A percentile compares a stretch with the other conserved stretches of the same genome.
These are phyloP conservation scores for Grammothele lineata DNA, from an alignment of 768 basidiomycete genomes.

Conservation along the genomic window DNA sequence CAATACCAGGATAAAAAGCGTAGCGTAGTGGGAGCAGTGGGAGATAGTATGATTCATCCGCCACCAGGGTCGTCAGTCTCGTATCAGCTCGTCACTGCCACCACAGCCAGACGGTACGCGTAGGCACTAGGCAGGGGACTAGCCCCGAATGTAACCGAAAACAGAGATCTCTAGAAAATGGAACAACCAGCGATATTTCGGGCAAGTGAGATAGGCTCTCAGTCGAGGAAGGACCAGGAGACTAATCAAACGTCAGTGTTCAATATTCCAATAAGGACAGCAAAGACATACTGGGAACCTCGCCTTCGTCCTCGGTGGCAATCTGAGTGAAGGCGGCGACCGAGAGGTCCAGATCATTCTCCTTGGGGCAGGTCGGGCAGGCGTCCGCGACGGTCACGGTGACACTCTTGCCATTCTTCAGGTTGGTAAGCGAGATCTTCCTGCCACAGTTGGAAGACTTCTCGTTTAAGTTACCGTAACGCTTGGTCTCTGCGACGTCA, in stretches of 20 bases:
- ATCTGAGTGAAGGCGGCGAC: slow-evolving; percentile 59
- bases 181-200: background rate
- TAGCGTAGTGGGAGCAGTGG: slow-evolving; percentile 17
- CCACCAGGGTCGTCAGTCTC: slow-evolving; percentile 44
- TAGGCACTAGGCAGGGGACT: slow-evolving; percentile 11
- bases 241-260: slow-evolving; percentile 21
- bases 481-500: slow-evolving; percentile 34
- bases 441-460: slow-evolving; percentile 61
- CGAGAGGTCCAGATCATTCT: slow-evolving; percentile 75
- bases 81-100: slow-evolving; percentile 25
- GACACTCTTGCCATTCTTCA: slow-evolving; percentile 51
- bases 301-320: slow-evolving; percentile 44
- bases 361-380: slow-evolving; percentile 73
- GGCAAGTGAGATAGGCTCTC: background rate
- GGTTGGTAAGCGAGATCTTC: slow-evolving; percentile 60
- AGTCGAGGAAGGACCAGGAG: slow-evolving; percentile 22
- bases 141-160: background rate
- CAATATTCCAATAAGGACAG: background rate
- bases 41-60: slow-evolving; percentile 23
- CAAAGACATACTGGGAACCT: slow-evolving; percentile 53
- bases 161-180: background rate
- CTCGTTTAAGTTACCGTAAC: slow-evolving; percentile 45
- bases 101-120: slow-evolving; percentile 18
- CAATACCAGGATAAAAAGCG: slow-evolving; percentile 12
- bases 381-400: slow-evolving; percentile 54